Evolutionary conservation across 768 basidiomycete species (phyloP), one percentile per base, ranked within the genome.

Genomic region (Panaeolus cyanescens): DNA sequence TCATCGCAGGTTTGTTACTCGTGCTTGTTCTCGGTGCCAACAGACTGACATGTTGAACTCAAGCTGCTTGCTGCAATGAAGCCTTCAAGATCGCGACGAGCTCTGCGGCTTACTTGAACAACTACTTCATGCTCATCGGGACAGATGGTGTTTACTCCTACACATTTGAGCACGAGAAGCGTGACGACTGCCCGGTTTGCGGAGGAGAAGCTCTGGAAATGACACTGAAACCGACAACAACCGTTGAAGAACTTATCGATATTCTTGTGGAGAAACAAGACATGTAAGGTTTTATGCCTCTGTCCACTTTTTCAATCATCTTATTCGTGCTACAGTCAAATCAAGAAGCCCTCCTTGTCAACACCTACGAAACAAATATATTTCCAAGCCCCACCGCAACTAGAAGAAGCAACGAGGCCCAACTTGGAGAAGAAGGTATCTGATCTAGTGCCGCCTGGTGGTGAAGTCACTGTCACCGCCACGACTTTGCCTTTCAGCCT

Each of bases 41-140:
- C 33, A 25, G 33, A 42, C 64, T 7, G 72, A 32, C 28, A 58
- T 53, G n/a, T 33, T 25, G 63, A 92, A 25, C 28, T 28, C 30
- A 31, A 72, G 96, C 96, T 36, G 92, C 96, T 2, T 99, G 96
- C 77, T 99, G 96, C 71, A 99, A 97, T 68, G 97, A 99, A 75
- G 97, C 97, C 15, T 96, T 99, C 82, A 99, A 99, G 77, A 94
- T 99, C 61, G 96, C 94, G 22, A 99, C 97, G 0, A 93, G 89
- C 64, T 93, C 93, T 22, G 96, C 96, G 0, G 93, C 95, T 4
- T 96, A 89, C 71, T 81, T 99, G 58, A 92, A 96, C 76, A 98
- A 98, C 73, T 99, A 99, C 73, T 97, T 99, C 76, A 95, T 98
- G 95, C 84, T 99, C 59, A 95, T 96, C 62, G 97, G 97, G 32